A percentile compares a stretch with the other conserved stretches of the same genome.
phyloP scores from a whole-genome alignment of 1,284 basidiomycete genomes.

The Anthracocystis walkeri region DNA sequence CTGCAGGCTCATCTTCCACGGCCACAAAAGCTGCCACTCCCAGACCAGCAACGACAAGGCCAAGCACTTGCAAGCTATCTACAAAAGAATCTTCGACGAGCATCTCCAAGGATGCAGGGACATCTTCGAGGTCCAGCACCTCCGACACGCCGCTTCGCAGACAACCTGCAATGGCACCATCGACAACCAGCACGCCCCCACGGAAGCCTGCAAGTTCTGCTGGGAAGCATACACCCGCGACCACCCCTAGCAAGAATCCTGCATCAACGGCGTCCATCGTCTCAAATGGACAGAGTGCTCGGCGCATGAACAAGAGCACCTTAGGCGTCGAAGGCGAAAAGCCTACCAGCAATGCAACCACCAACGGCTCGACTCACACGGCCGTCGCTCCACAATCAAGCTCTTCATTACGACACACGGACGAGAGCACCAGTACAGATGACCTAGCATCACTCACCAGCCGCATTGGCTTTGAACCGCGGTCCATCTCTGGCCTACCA shows the following conservation, averaged over 20 bases:
- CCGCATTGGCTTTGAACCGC: constrained; percentile 51
- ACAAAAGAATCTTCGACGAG: neutral
- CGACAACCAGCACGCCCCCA: neutral
- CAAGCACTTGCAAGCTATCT: neutral
- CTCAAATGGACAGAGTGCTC: neutral
- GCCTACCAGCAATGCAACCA: neutral
- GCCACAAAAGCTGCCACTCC: constrained; percentile 1
- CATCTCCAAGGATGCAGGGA: neutral
- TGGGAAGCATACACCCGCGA: neutral
- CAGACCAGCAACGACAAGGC: neutral
- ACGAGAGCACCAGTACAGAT: constrained; percentile 33
- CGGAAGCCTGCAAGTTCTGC: constrained; percentile 7
- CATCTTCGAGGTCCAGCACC: constrained; percentile 3
- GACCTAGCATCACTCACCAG: constrained; percentile 15
- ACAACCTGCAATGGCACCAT: constrained; percentile 1
- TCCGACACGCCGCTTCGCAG: constrained; percentile 12
- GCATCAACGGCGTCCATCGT: neutral
- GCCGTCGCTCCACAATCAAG: neutral
- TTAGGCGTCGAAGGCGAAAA: neutral
- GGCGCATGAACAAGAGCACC: neutral
- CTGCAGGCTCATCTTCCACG: neutral
- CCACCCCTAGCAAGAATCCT: neutral
- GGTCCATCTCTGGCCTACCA: constrained; percentile 33
- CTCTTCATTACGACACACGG: constrained; percentile 2
- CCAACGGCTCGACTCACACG: neutral